Base-by-base conservation (phyloP, 1,139 yeast genomes). In the Blastobotrys arbuscula region DNA sequence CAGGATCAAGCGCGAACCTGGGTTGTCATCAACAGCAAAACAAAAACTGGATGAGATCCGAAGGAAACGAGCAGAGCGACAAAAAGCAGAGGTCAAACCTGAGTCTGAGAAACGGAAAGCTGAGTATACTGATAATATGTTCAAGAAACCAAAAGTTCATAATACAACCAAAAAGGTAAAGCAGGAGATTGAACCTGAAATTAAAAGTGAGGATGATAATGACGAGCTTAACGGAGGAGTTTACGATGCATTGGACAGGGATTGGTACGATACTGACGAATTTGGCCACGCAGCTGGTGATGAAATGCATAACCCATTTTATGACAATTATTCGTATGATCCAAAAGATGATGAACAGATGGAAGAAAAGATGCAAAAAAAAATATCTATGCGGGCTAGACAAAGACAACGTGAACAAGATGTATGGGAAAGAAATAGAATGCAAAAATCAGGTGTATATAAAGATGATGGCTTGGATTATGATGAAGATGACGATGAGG, bases 201-300 rank as follows among this genome's bases (percentile, higher is more conserved):
- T 19, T 12, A 35, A 33, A 20, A 26, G 19, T 34, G 40, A 37
- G 13, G 34, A 24, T 16, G 39, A 31, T 6, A 36, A n/a, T 12
- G 40, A 39, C n/a, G 45, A 45, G 8, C 43, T 46, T 31, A 54
- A 50, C 20, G 41, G 36, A 23, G 59, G 55, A 16, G 36, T 56
- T 1, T 49, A 47, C 12, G 51, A 44, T 21, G 61, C 58, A 10
- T 50, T 59, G 9, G 73, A 69, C 45, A 54, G 73, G 13, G 72
- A 68, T 44, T 69, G 73, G 71, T 69, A 69, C 53, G 60, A 59
- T 10, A 59, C 62, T 2, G 72, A 68, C 33, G 72, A 68, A 37
- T 55, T 58, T 46, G 67, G 67, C 15, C 64, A 64, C 41, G 54
- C 59, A 6, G 65, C 64, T 18, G 70, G 70, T 2, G 72, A 68